Base-by-base conservation (phyloP, 2,329 filamentous ascomycete species). In the Colletotrichum lentis region DNA sequence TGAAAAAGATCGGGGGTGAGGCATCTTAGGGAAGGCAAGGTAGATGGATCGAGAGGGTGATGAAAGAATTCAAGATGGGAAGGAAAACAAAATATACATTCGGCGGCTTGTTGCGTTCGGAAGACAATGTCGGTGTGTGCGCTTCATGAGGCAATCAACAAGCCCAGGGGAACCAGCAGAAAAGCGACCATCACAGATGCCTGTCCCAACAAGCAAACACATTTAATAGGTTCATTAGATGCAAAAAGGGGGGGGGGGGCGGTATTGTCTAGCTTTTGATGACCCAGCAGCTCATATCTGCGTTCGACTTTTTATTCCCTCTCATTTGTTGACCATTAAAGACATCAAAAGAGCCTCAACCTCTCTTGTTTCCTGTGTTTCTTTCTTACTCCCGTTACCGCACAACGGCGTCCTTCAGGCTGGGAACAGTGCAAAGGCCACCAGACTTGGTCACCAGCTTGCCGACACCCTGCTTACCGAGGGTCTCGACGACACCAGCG, bases 351-450 rank as follows among this genome's bases (percentile, higher is more conserved):
- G 27, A 18, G 27, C 11, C 3, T 37, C 3, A 11, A 14, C 10
- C 7, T 7, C 18, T 10, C 1, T 11, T 18, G 2, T 8, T 47
- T 24, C 18, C 31, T 35, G 7, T 24, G 3, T 47, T 44, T 18
- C 5, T 18, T 18, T 22, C 6, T 14, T 10, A 7, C 10, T 37
- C 18, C 12, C 20, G 35, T 81, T 91, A 98, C 85, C 94, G 88
- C 71, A 98, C 93, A 72, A 89, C 88, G 71, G 92, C 96, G 46
- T 89, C 90, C 81, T 90, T 90, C 76, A 99, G 83, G 67, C 85
- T 92, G 80, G 90, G 88, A 70, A 98, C 94, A 52, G 87, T 95
- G 83, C 96, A 98, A 54, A 91, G 80, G 52, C 92, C 93, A 57
- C 93, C 92, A 68, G 83, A 87, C 77, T 90, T 89, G 3, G 94